phyloP scores from a whole-genome alignment of 2,329 filamentous ascomycete species.

The Cladosporium halotolerans region DNA sequence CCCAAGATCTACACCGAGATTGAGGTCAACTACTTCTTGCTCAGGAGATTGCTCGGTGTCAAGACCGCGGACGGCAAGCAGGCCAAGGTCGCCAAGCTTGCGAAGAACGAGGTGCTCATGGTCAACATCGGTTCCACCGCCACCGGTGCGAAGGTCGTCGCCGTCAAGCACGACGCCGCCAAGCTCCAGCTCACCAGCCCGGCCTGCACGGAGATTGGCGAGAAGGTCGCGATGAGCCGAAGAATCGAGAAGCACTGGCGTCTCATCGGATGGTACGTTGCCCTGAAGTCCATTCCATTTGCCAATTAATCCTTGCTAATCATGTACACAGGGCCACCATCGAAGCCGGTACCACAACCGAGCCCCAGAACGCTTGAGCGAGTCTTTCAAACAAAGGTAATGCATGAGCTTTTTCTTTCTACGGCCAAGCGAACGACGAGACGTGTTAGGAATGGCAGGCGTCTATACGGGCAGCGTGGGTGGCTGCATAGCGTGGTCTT shows the following conservation, averaged over 20 bases:
- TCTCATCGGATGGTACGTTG: constrained; percentile 68
- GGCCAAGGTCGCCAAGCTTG: constrained; percentile 95
- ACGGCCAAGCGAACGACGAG: constrained; percentile 10
- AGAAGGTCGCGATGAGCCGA: constrained; percentile 93
- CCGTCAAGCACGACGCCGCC: constrained; percentile 94
- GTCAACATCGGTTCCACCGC: constrained; percentile 98
- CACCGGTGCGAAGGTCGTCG: constrained; percentile 93
- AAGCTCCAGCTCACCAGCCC: constrained; percentile 79
- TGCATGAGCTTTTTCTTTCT: constrained; percentile 5
- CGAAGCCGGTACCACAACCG: constrained; percentile 26
- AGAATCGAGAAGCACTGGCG: constrained; percentile 99
- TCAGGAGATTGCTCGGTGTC: constrained; percentile 89
- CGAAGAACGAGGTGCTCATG: constrained; percentile 99
- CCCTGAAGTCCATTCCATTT: neutral
- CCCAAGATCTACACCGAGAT: constrained; percentile 98
- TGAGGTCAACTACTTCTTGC: constrained; percentile 98
- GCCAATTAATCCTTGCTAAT: constrained; percentile 6
- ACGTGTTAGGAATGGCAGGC: constrained; percentile 10
- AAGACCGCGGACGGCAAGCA: constrained; percentile 98
- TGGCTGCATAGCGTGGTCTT: constrained; percentile 11
- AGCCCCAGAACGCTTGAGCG: constrained; percentile 19
- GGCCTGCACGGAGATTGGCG: constrained; percentile 92
- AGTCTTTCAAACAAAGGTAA: constrained; percentile 1
- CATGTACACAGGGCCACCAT: constrained; percentile 21
- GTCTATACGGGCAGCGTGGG: constrained; percentile 7